Evolutionary conservation across 169 alveolate genomes (phyloP).

Genomic region (Theileria orientalis): DNA sequence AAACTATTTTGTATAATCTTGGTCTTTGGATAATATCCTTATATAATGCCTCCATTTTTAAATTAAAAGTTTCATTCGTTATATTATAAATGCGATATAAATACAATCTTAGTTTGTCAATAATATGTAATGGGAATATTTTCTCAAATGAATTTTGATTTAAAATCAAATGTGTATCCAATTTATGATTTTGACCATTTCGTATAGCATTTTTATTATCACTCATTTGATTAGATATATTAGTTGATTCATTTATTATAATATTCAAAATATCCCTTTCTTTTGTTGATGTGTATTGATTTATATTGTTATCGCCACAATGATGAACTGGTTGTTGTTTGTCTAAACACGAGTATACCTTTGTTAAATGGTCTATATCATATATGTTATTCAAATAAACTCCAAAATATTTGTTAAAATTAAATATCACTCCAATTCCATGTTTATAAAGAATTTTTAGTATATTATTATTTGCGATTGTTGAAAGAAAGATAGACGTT

Average conservation of each 20-base stretch:
- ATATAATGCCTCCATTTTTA: background rate
- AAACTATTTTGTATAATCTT: background rate
- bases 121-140: background rate
- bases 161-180: background rate
- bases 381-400: constrained; percentile 16
- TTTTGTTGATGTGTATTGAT: too few species aligned
- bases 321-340: background rate
- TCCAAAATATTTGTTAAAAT: constrained; percentile 3
- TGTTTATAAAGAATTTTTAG: constrained; percentile 47
- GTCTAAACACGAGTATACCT: background rate
- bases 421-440: constrained; percentile 21
- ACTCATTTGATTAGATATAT: too few species aligned
- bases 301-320: too few species aligned
- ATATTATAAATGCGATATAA: background rate
- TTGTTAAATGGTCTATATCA: constrained; percentile 28
- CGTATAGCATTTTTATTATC: too few species aligned
- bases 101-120: background rate
- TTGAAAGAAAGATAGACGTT: background rate
- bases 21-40: background rate
- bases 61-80: background rate
- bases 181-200: too few species aligned
- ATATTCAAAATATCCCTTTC: too few species aligned
- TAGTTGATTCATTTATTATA: too few species aligned
- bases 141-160: background rate
- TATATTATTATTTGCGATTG: constrained; percentile 19